phyloP scores from a whole-genome alignment of 2,329 filamentous ascomycete species.

The Ophiocordyceps camponoti-saundersi region DNA sequence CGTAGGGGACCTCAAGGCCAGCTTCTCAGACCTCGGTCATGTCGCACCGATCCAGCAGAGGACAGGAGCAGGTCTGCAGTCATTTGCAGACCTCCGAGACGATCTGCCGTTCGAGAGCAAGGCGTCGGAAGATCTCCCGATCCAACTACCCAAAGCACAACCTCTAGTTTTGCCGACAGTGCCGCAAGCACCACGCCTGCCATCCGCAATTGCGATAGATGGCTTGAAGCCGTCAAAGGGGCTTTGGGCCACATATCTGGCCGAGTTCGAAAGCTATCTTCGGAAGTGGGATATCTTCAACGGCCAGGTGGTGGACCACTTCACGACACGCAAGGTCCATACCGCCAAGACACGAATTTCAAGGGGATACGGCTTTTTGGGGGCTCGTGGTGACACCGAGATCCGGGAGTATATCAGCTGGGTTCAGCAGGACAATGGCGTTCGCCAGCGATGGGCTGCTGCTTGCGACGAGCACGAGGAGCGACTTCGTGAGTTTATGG shows the following conservation, averaged over 20 bases:
- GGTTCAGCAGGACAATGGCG: conserved; percentile 45
- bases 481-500: conserved; percentile 40
- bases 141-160: conserved; percentile 15
- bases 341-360: conserved; percentile 19
- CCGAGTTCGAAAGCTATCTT: conserved; percentile 37
- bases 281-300: conserved; percentile 31
- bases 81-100: conserved; percentile 37
- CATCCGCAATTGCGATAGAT: conserved; percentile 22
- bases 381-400: conserved; percentile 23
- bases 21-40: conserved; percentile 36
- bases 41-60: conserved; percentile 35
- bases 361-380: conserved; percentile 29
- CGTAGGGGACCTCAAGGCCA: conserved; percentile 34
- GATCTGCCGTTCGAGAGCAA: conserved; percentile 39
- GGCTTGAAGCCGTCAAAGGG: conserved; percentile 23
- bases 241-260: conserved; percentile 33
- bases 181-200: conserved; percentile 32
- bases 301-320: conserved; percentile 35
- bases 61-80: conserved; percentile 31
- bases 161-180: conserved; percentile 27
- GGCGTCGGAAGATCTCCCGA: conserved; percentile 24
- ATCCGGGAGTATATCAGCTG: conserved; percentile 41
- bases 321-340: conserved; percentile 30
- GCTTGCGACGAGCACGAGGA: conserved; percentile 43
- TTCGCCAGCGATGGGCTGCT: conserved; percentile 42